Conservation (phyloP, 306 rosid species). For the Chamaecrista fasciculata region DNA sequence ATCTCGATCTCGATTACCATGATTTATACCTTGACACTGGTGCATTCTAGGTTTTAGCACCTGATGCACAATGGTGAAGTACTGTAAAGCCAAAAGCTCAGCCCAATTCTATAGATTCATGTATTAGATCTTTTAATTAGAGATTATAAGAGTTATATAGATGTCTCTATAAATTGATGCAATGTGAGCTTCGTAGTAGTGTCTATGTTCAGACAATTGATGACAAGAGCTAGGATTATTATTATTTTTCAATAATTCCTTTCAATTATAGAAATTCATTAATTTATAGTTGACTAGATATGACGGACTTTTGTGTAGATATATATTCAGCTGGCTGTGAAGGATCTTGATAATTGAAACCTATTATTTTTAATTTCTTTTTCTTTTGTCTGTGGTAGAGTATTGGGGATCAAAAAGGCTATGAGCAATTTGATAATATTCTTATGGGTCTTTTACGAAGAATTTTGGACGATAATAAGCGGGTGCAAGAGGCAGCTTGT, state of each 20-base stretch:
- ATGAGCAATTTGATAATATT: constrained; percentile 85
- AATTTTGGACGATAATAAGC: constrained; percentile 91
- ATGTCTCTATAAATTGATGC: background rate
- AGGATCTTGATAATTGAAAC: constrained; percentile 27
- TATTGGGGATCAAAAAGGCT: constrained; percentile 75
- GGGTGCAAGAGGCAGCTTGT: constrained; percentile 99
- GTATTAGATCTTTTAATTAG: background rate
- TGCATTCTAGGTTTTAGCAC: constrained; percentile 22
- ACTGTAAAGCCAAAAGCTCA: background rate
- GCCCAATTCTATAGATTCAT: background rate
- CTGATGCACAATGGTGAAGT: background rate
- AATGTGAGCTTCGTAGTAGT: background rate
- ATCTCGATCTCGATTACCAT: no score
- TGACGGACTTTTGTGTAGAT: background rate
- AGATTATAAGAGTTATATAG: background rate
- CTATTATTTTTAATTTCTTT: background rate
- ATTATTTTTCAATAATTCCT: constrained; percentile 1
- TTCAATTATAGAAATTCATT: background rate
- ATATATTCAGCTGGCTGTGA: constrained; percentile 1
- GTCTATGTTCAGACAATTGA: background rate
- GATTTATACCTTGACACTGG: background rate
- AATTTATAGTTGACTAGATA: background rate
- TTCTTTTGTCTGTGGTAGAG: constrained; percentile 42
- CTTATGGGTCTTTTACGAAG: constrained; percentile 91
- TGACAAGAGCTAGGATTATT: constrained; percentile 2